phyloP scores from a whole-genome alignment of 2,329 filamentous ascomycete genomes.

The Cadophora sp. region DNA sequence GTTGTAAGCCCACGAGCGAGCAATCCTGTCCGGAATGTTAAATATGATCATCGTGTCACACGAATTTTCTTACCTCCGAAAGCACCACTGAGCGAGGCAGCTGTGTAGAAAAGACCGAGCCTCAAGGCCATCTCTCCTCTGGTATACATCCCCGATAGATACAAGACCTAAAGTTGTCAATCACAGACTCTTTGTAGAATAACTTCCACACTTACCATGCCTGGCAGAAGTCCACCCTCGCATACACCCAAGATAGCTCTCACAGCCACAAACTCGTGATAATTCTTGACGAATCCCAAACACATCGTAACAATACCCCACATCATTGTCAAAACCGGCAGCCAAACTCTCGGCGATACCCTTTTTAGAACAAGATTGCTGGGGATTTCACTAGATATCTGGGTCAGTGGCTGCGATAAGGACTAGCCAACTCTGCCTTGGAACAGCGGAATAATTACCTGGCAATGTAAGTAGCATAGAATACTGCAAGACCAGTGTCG shows the following conservation, averaged over 20 bases:
- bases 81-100: constrained; percentile 66
- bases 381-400: constrained; percentile 53
- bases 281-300: constrained; percentile 51
- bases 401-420: constrained; percentile 1
- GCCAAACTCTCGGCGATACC: constrained; percentile 61
- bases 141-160: constrained; percentile 67
- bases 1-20: constrained; percentile 65
- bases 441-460: constrained; percentile 49
- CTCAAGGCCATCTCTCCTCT: constrained; percentile 56
- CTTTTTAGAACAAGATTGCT: constrained; percentile 63
- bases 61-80: constrained; percentile 51
- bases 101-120: constrained; percentile 73
- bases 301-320: constrained; percentile 76
- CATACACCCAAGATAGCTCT: constrained; percentile 66
- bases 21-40: constrained; percentile 43
- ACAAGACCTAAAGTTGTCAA: constrained; percentile 57
- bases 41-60: background rate
- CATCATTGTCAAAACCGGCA: constrained; percentile 66
- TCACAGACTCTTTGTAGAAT: background rate
- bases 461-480: constrained; percentile 69
- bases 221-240: constrained; percentile 70
- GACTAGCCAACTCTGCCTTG: background rate
- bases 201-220: constrained; percentile 55
- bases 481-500: constrained; percentile 67
- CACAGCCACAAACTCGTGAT: constrained; percentile 63